phyloP scores from a whole-genome alignment of 257 asterid species.

The Verbascum thapsus region DNA sequence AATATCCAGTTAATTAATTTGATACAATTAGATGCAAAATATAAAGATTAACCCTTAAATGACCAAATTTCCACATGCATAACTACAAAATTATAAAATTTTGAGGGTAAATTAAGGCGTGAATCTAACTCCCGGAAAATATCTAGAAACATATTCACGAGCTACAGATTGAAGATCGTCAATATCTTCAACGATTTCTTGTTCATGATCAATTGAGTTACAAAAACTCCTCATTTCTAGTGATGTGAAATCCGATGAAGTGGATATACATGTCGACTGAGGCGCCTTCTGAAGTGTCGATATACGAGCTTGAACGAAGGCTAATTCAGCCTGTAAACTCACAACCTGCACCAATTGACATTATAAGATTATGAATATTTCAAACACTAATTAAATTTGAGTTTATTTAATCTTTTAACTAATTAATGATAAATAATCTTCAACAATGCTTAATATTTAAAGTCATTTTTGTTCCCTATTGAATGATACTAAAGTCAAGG shows the following conservation, averaged over 20 bases:
- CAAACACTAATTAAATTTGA: neutral
- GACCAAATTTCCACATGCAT: neutral
- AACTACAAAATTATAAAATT: neutral
- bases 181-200: conserved; percentile 18
- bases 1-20: neutral
- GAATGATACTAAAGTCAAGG: conserved; percentile 11
- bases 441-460: too few species aligned
- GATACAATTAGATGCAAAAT: too few species aligned
- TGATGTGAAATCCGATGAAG: conserved; percentile 33
- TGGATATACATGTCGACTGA: conserved; percentile 19
- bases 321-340: conserved; percentile 83
- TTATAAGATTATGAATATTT: neutral
- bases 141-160: conserved; percentile 56
- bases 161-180: conserved; percentile 54
- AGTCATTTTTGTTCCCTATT: neutral
- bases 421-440: too few species aligned
- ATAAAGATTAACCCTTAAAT: conserved; percentile 1
- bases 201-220: conserved; percentile 34
- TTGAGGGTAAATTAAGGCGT: conserved; percentile 44
- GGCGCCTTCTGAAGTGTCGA: conserved; percentile 48
- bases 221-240: conserved; percentile 40
- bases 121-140: conserved; percentile 52
- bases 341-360: conserved; percentile 47
- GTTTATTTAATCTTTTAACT: too few species aligned
- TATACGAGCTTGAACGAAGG: conserved; percentile 77